Evolutionary conservation across 2,329 filamentous ascomycete species (phyloP).

Genomic region (Tolypocladium tundrense): DNA sequence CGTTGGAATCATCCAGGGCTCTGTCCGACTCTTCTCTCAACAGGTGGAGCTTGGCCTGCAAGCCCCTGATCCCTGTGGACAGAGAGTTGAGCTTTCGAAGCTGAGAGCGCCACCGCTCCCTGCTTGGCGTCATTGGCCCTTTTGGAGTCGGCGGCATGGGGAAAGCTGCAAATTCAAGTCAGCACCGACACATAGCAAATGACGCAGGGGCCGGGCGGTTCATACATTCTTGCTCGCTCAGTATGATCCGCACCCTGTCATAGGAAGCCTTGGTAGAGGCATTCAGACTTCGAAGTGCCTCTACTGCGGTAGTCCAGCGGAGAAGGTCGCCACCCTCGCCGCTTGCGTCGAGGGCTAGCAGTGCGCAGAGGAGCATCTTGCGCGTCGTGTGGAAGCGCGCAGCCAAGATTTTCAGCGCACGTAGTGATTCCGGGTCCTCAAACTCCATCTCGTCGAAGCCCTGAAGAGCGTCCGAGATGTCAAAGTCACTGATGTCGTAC

Average conservation of each 20-base stretch:
- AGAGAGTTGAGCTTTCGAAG: constrained; percentile 80
- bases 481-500: constrained; percentile 66
- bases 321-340: constrained; percentile 67
- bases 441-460: constrained; percentile 57
- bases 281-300: constrained; percentile 60
- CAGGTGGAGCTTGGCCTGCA: constrained; percentile 91
- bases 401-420: constrained; percentile 70
- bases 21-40: constrained; percentile 81
- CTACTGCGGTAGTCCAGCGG: constrained; percentile 68
- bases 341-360: constrained; percentile 76
- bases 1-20: constrained; percentile 61
- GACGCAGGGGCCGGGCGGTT: constrained; percentile 4
- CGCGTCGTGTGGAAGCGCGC: constrained; percentile 72
- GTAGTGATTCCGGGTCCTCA: constrained; percentile 68
- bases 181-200: neutral
- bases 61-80: constrained; percentile 78
- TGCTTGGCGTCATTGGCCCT: constrained; percentile 55
- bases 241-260: constrained; percentile 54
- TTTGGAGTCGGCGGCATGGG: constrained; percentile 46
- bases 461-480: constrained; percentile 59
- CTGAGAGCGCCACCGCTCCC: constrained; percentile 76
- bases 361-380: constrained; percentile 78
- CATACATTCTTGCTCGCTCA: constrained; percentile 73
- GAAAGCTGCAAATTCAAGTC: constrained; percentile 31
- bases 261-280: constrained; percentile 51